A percentile compares a stretch with the other conserved stretches of the same genome.
Conservation (phyloP, 1,139 yeast species). For the Geotrichum restrictum region DNA sequence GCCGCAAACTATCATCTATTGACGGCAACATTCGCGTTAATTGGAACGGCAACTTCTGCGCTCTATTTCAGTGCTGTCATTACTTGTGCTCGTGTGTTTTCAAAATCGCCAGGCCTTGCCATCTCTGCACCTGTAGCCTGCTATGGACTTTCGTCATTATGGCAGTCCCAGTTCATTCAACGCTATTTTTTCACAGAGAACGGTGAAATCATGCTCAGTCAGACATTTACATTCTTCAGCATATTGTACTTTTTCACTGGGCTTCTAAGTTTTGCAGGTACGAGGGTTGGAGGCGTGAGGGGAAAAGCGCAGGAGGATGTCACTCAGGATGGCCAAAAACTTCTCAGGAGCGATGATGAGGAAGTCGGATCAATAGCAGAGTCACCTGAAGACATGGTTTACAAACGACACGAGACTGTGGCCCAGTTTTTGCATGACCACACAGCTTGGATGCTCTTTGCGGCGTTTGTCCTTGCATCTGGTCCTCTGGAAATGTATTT, state of each 20-base stretch:
- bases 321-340: not conserved
- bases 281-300: constrained; percentile 22
- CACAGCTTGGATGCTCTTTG: constrained; percentile 60
- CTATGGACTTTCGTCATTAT: constrained; percentile 73
- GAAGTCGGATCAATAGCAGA: constrained; percentile 1
- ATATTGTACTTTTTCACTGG: constrained; percentile 39
- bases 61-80: constrained; percentile 71
- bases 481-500: constrained; percentile 89
- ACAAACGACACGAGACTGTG: constrained; percentile 10
- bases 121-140: constrained; percentile 85
- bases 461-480: constrained; percentile 61
- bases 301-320: not conserved
- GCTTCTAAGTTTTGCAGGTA: constrained; percentile 30
- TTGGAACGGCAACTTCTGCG: constrained; percentile 80
- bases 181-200: constrained; percentile 38
- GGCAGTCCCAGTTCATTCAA: constrained; percentile 42
- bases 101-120: constrained; percentile 69
- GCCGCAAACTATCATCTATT: constrained; percentile 13
- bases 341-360: not conserved
- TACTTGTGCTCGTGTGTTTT: constrained; percentile 80
- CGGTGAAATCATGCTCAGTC: constrained; percentile 9
- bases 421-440: constrained; percentile 54
- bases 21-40: constrained; percentile 45
- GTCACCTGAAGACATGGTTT: constrained; percentile 1
- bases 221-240: constrained; percentile 57